A percentile compares a stretch with the other conserved stretches of the same genome.
phyloP scores from a whole-genome alignment of 1,139 yeast genomes.

The Spencermartinsiella ligniputridi region DNA sequence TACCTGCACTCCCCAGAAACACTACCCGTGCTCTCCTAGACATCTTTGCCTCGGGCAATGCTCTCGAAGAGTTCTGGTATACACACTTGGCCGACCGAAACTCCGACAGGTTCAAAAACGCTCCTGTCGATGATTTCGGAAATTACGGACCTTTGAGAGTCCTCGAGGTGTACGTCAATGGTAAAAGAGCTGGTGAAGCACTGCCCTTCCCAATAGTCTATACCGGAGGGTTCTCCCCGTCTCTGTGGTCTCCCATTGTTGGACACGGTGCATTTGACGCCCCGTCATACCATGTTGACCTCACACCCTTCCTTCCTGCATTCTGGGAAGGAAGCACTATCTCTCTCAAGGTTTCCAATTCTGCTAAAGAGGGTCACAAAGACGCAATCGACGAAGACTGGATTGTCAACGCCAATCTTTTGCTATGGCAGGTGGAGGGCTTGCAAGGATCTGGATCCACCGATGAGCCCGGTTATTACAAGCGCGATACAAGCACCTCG shows the following conservation, averaged over 20 bases:
- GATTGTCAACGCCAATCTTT: constrained; percentile 64
- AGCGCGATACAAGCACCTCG: background rate
- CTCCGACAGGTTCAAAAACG: constrained; percentile 35
- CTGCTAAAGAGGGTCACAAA: constrained; percentile 30
- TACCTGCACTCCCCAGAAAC: constrained; percentile 44
- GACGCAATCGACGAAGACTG: constrained; percentile 50
- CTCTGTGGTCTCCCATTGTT: constrained; percentile 76
- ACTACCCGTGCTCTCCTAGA: constrained; percentile 57
- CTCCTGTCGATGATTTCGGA: constrained; percentile 10
- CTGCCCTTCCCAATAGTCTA: constrained; percentile 48
- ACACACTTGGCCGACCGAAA: constrained; percentile 53
- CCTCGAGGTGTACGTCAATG: constrained; percentile 34
- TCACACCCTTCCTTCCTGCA: constrained; percentile 61
- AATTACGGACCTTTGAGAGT: constrained; percentile 40
- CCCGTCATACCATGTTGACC: constrained; percentile 58
- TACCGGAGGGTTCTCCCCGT: constrained; percentile 77
- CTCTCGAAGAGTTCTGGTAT: constrained; percentile 83
- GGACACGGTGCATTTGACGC: constrained; percentile 70
- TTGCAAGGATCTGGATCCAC: constrained; percentile 27
- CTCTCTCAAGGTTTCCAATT: constrained; percentile 48
- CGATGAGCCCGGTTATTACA: background rate
- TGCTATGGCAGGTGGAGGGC: constrained; percentile 50
- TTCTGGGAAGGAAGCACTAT: constrained; percentile 45
- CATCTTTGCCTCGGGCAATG: constrained; percentile 68
- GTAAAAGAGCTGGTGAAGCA: constrained; percentile 32